These are phyloP conservation scores for Candida coquimbonensis DNA, from an alignment of 805 yeast genomes.

Conservation along the genomic window DNA sequence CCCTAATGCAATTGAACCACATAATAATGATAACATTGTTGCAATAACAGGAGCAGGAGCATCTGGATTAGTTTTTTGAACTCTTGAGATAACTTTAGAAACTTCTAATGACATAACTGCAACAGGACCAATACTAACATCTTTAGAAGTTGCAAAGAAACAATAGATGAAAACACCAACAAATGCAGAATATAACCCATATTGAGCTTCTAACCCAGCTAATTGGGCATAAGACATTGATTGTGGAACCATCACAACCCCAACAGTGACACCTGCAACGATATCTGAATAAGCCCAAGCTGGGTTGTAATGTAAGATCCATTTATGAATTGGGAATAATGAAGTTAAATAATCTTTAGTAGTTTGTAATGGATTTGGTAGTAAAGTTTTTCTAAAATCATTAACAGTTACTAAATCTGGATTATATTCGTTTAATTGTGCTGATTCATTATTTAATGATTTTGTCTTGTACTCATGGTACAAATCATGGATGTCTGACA, in stretches of 20 bases:
- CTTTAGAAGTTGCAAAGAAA: slow-evolving; percentile 90
- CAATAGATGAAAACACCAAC: slow-evolving; percentile 87
- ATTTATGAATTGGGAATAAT: slow-evolving; percentile 70
- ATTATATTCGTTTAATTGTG: slow-evolving; percentile 3
- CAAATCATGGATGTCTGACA: slow-evolving; percentile 6
- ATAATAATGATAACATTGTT: slow-evolving; percentile 66
- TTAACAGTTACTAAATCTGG: slow-evolving; percentile 1
- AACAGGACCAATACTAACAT: slow-evolving; percentile 93
- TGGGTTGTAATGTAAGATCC: slow-evolving; percentile 80
- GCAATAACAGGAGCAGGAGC: slow-evolving; percentile 68
- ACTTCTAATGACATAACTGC: slow-evolving; percentile 92
- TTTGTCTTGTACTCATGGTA: slow-evolving; percentile 2
- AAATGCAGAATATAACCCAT: slow-evolving; percentile 86
- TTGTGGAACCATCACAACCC: slow-evolving; percentile 89
- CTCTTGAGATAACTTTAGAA: slow-evolving; percentile 65
- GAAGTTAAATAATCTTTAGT: slow-evolving; percentile 47
- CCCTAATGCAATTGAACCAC: slow-evolving; percentile 82
- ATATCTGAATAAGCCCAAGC: slow-evolving; percentile 78
- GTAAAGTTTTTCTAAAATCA: slow-evolving; percentile 9
- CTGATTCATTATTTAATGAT: slow-evolving; percentile 1
- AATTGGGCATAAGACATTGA: slow-evolving; percentile 91
- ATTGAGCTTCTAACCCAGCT: slow-evolving; percentile 76
- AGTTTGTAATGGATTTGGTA: slow-evolving; percentile 16
- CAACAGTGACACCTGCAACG: slow-evolving; percentile 90
- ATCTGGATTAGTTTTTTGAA: slow-evolving; percentile 43